phyloP scores from a whole-genome alignment of 768 basidiomycete genomes.

The Lepiota brunneoincarnata region DNA sequence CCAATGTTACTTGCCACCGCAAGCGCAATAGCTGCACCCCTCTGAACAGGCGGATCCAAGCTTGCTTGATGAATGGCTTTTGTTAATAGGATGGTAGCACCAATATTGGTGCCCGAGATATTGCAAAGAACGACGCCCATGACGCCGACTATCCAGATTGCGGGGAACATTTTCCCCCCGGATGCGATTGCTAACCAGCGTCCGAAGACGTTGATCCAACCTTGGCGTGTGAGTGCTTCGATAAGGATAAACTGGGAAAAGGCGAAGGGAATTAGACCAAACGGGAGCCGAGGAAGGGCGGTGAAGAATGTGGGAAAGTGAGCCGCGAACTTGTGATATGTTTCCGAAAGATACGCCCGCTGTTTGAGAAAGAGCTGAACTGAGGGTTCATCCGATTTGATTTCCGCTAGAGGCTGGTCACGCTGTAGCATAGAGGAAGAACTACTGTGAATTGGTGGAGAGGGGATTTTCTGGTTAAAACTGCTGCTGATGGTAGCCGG shows the following conservation, averaged over 20 bases:
- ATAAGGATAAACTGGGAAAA: conserved; percentile 95
- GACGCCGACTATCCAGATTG: conserved; percentile 67
- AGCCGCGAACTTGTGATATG: conserved; percentile 17
- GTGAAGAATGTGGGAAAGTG: conserved; percentile 73
- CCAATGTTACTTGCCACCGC: conserved; percentile 90
- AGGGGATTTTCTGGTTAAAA: not conserved
- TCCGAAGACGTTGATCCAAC: conserved; percentile 88
- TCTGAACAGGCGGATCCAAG: conserved; percentile 31
- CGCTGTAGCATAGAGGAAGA: conserved; percentile 6
- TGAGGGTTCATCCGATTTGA: conserved; percentile 4
- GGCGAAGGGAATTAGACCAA: conserved; percentile 85
- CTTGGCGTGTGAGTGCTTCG: conserved; percentile 74
- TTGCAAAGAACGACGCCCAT: conserved; percentile 77
- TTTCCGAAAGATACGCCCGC: conserved; percentile 7
- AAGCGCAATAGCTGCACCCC: conserved; percentile 67
- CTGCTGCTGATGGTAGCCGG: conserved; percentile 2
- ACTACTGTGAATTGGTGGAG: not conserved
- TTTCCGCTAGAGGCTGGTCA: conserved; percentile 4
- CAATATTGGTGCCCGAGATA: conserved; percentile 86
- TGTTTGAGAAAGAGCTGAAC: conserved; percentile 19
- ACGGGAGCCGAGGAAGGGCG: conserved; percentile 67
- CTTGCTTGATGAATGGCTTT: conserved; percentile 59
- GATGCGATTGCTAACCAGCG: conserved; percentile 56
- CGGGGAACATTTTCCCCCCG: conserved; percentile 38
- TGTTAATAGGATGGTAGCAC: conserved; percentile 85